Base-by-base conservation (phyloP, 768 basidiomycete species). In the Xerocomus spinulosus region DNA sequence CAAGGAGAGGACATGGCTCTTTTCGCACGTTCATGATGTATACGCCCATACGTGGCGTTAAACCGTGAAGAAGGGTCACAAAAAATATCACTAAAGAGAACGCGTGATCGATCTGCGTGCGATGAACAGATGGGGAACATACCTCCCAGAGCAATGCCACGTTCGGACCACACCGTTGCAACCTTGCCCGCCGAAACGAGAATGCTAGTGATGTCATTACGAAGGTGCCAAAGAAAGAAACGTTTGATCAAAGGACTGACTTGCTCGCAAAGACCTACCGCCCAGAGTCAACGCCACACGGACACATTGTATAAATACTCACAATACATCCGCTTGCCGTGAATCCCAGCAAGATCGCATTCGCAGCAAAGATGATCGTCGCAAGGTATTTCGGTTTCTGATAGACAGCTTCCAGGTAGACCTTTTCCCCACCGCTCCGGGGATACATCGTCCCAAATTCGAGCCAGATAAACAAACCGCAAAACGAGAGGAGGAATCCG, bases 361-460 rank as follows among this genome's bases (percentile, higher is more conserved):
- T 77, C 36, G 62, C 52, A 2, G 77, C 73, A 43, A 78, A 80
- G 14, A 79, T 59, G 10, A 76, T 62, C 0, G 79, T 80, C 5
- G 71, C 73, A 2, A 80, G 62, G 40, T 72, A 73, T 49, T 63
- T 70, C 5, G 79, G 78, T 30, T 61, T 68, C 37, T 60, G 68
- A 57, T 79, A 82, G 3, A 79, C 68, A 0, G 74, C 78, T 57
- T 82, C 81, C 23, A 81, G 66, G 52, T 82, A 81, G 3, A 81
- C 79, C 59, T 83, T 81, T 58, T 82, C 81, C 6, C 80, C 80
- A 9, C 81, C 80, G 12, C 76, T 79, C 1, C 80, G 72, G 4
- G 80, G 81, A 50, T 74, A 79, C 81, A 82, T 82, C 3, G 79
- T 78, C 6, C 81, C 82, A 39, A 76, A 76, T 50, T 83, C 80